Evolutionary conservation across 2,329 filamentous ascomycete genomes (phyloP), one percentile per base, ranked within the genome.

Genomic region (Alternaria postmessia): DNA sequence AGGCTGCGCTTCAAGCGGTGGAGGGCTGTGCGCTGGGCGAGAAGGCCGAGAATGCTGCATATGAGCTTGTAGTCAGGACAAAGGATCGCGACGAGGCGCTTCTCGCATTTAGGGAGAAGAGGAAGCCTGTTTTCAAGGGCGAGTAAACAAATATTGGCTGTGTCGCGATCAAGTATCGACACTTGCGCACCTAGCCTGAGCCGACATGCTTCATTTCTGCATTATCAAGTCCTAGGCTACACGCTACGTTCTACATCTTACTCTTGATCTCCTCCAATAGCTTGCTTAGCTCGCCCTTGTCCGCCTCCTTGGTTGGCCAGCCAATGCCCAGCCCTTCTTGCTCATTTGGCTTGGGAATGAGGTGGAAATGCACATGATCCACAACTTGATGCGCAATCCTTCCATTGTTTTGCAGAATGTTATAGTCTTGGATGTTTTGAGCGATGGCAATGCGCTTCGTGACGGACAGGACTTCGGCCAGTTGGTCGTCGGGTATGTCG

Each of bases 351-450:
- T 99, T 99, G 36, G 95, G 95, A 64, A 99, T 99, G 88, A 98
- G 90, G 76, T 99, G 95, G 80, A 99, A 94, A 78, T 97, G 94
- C 68, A 96, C 94, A 82, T 99, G 95, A 69, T 93, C 91, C 63
- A 99, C 94, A 65, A 91, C 84, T 82, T 98, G 95, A 80, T 99
- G 95, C 18, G 95, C 95, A 73, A 94, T 87, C 22, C 87, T 84
- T 53, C 95, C 95, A 75, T 99, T 99, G 82, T 99, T 99, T 83
- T 99, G 95, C 61, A 99, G 83, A 49, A 99, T 87, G 76, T 99
- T 99, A 85, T 93, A 99, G 79, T 98, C 87, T 52, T 84, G 82
- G 4, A 91, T 89, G 38, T 92, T 92, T 4, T 87, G 88, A 28
- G 93, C 94, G 20, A 84, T 80, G 49, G 91, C 93, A 48, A 99